These are phyloP conservation scores for Geotrichum reessii DNA, from an alignment of 1,139 yeast species.

Conservation along the genomic window DNA sequence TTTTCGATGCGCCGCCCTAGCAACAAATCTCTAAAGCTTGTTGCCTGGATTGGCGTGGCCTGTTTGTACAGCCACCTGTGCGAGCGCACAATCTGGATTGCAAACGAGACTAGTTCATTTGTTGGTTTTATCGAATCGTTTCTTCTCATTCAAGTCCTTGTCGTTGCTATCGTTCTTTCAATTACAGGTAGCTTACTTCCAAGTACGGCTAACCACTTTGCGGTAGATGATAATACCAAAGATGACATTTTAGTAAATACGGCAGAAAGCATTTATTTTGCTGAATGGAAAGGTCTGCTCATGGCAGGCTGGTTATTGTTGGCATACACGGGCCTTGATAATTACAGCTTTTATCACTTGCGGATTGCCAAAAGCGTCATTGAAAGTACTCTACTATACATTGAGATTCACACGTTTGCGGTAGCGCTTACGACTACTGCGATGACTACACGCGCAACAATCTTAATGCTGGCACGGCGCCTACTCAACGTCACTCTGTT, in stretches of 20 bases:
- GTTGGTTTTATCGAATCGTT: neutral
- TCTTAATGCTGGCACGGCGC: neutral
- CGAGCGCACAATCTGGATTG: neutral
- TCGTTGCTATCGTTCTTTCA: neutral
- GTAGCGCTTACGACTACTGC: neutral
- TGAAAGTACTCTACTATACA: neutral
- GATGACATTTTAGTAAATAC: neutral
- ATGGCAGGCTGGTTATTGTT: conserved; percentile 1
- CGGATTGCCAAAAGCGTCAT: neutral
- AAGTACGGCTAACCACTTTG: neutral
- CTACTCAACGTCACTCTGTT: neutral
- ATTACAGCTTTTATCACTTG: neutral
- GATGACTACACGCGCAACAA: neutral
- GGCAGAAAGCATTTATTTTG: neutral
- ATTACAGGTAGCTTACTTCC: neutral
- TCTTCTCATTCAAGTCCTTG: neutral
- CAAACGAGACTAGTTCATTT: neutral
- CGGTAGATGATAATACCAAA: neutral
- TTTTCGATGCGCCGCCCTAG: neutral
- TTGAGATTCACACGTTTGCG: neutral
- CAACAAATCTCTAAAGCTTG: neutral
- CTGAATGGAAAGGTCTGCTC: conserved; percentile 6
- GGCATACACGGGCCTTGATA: neutral
- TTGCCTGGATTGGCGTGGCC: neutral
- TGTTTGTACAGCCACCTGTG: neutral